Evolutionary conservation across 192 early-diverging fungal species (phyloP), one percentile per base, ranked within the genome.

Genomic region (Rhizophagus clarus): DNA sequence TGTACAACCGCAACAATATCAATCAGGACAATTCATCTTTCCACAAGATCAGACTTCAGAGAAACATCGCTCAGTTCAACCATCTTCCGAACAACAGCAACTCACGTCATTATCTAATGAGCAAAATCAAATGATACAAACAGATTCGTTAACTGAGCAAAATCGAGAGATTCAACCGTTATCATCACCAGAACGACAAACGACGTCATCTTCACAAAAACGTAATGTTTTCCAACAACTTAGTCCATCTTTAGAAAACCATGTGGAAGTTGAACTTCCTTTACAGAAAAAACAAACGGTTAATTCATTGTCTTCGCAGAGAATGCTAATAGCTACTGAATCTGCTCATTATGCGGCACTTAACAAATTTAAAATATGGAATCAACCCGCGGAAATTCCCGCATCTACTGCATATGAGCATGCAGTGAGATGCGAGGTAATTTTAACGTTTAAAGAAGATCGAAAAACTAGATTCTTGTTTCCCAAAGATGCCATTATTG

Each of bases 391-490:
- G 6, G 51, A 56, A 56, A 56, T 56, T 56, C 51, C 51, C 17
- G 51, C 51, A 17, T 56, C 51, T 56, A 56, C 51, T 20, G 51
- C 51, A 56, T 64, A 28, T 79, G 24, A 69, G n/a, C 67, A 74
- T 67, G 64, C 82, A 28, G 77, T 82, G 29, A 79, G 77, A 40
- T 45, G 42, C 42, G 87, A 88, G 28, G 78, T 93, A 51, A 84
- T 87, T 4, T 82, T 93, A 69, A 88, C 90, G 74, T 89, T 93
- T 83, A 83, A 84, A 22, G 92, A 93, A 6, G 80, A 82, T 61
- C 78, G 85, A 7, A 82, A 82, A 26, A 85, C 86, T 37, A 82
- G 84, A 8, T 89, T 88, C 61, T 72, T 86, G 31, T 81, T 93
- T 51, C 92, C 92, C 5, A 85, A 85, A 56, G 83, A 89, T n/a